Conservation (phyloP, 169 alveolate species). For the Condylostoma magnum region DNA sequence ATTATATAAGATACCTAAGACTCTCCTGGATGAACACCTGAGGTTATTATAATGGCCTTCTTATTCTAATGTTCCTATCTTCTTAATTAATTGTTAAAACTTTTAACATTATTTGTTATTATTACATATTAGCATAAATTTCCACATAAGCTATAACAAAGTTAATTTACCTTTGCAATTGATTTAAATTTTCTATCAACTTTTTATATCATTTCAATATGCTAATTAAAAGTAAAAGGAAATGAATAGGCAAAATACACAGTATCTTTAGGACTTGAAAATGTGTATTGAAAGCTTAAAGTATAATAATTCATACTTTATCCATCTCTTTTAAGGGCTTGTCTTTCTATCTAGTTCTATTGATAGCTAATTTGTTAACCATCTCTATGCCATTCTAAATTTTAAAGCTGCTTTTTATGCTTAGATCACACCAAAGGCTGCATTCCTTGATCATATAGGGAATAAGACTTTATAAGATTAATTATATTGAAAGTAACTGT, state of each 20-base stretch:
- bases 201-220: slow-evolving; percentile 29
- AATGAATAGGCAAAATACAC: slow-evolving; percentile 80
- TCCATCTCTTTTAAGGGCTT: too few relatives aligned
- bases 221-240: slow-evolving; percentile 81
- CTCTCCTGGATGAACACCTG: slow-evolving; percentile 90
- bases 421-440: too few relatives aligned
- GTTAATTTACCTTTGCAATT: slow-evolving; percentile 3
- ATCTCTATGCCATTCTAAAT: too few relatives aligned
- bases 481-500: slow-evolving; percentile 7
- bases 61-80: background rate
- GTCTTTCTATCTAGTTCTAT: too few relatives aligned
- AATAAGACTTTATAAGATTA: background rate
- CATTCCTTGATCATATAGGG: background rate
- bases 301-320: slow-evolving; percentile 51
- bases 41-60: slow-evolving; percentile 67
- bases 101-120: slow-evolving; percentile 37
- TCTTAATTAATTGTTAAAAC: background rate
- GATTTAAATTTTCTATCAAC: background rate
- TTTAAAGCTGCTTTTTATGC: too few relatives aligned
- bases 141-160: slow-evolving; percentile 87
- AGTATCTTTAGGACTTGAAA: slow-evolving; percentile 57
- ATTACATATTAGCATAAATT: slow-evolving; percentile 74
- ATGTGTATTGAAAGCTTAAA: slow-evolving; percentile 74
- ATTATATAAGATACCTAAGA: slow-evolving; percentile 75
- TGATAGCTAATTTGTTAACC: too few relatives aligned